Percentiles rank a stretch among this genome's conserved stretches.
These are phyloP conservation scores for Fistulina hepatica DNA, from an alignment of 1,284 basidiomycete species.

Conservation along the genomic window DNA sequence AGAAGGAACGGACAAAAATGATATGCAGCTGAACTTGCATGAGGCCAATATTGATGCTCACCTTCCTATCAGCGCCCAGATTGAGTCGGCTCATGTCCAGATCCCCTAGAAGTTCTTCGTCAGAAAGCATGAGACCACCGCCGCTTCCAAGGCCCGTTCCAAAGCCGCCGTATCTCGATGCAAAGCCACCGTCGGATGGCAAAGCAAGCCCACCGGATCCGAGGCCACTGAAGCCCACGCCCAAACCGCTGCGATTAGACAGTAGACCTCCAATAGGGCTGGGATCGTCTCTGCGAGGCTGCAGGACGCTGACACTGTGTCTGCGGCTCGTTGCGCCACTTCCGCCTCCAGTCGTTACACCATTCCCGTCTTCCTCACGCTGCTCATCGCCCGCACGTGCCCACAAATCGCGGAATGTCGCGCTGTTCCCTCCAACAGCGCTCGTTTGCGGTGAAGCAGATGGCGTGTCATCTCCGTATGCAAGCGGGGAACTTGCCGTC, in stretches of 20 bases:
- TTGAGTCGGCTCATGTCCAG: conserved; percentile 52
- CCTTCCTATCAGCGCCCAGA: conserved; percentile 31
- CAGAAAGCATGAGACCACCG: conserved; percentile 55
- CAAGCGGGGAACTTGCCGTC: conserved; percentile 21
- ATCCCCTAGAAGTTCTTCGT: conserved; percentile 60
- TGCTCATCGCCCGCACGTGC: conserved; percentile 54
- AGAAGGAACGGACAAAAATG: no score
- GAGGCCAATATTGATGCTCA: conserved; percentile 20
- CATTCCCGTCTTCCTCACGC: conserved; percentile 29
- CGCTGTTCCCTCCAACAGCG: conserved; percentile 34
- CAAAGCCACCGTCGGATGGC: neutral
- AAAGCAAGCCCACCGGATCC: conserved; percentile 27
- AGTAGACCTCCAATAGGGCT: no score
- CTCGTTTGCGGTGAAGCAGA: conserved; percentile 32
- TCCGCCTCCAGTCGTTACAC: conserved; percentile 18
- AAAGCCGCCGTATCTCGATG: conserved; percentile 1
- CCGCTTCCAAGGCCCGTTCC: conserved; percentile 22
- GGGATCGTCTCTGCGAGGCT: conserved; percentile 56
- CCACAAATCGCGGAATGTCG: conserved; percentile 61
- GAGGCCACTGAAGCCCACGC: conserved; percentile 57
- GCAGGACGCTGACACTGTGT: conserved; percentile 80
- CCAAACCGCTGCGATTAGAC: no score
- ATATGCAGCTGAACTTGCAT: no score
- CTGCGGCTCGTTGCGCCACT: conserved; percentile 77
- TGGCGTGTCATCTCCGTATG: conserved; percentile 37